A percentile compares a stretch with the other conserved stretches of the same genome.
These are phyloP conservation scores for Pythium monospermum DNA, from an alignment of 352 stramenopile species.

Conservation along the genomic window DNA sequence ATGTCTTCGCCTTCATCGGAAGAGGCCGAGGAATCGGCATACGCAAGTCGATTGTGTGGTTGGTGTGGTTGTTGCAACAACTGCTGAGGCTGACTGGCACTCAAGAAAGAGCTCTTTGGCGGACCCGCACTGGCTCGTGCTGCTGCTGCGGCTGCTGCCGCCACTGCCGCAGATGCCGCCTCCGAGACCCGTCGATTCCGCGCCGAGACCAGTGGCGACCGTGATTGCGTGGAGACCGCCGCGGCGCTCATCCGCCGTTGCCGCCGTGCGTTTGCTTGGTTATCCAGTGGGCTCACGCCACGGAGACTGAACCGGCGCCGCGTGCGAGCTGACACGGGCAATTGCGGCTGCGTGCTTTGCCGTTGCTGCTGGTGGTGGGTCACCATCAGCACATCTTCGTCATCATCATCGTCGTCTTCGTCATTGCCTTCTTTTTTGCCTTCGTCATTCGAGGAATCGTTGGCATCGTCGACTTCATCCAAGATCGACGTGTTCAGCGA, in stretches of 20 bases:
- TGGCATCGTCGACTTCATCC: conserved; percentile 58
- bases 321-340: conserved; percentile 20
- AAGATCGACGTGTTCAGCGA: conserved; percentile 82
- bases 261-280: conserved; percentile 55
- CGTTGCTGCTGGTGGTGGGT: not conserved
- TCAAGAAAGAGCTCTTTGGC: conserved; percentile 46
- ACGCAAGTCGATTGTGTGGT: conserved; percentile 34
- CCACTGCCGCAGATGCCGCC: not conserved
- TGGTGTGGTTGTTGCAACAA: no score
- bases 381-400: conserved; percentile 15
- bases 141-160: not conserved
- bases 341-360: not conserved
- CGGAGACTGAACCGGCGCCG: conserved; percentile 59
- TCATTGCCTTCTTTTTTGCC: no score
- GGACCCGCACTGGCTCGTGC: conserved; percentile 29
- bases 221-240: conserved; percentile 1
- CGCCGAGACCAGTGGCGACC: conserved; percentile 15
- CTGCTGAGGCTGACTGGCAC: conserved; percentile 12
- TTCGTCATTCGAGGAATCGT: conserved; percentile 28
- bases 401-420: no score
- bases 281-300: conserved; percentile 76
- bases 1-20: conserved; percentile 81
- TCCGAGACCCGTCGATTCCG: conserved; percentile 17
- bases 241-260: conserved; percentile 30
- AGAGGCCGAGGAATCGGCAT: conserved; percentile 73